Conservation (phyloP, 2,329 filamentous ascomycete genomes). For the Macrophomina tecta region DNA sequence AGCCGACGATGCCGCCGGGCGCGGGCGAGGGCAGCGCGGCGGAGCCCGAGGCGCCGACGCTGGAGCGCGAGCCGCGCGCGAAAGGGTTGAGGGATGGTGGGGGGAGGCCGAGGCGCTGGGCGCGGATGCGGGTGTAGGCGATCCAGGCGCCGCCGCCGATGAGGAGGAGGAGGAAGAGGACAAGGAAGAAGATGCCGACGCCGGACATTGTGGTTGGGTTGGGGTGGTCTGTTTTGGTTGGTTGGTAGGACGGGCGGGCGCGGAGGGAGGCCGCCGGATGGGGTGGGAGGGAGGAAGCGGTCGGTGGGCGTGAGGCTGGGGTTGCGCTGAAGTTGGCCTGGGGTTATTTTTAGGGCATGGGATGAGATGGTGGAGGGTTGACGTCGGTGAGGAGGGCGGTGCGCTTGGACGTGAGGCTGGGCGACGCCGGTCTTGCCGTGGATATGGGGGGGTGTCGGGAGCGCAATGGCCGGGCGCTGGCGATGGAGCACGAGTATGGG, state of each 20-base stretch:
- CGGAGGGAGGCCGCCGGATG: neutral
- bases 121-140: conserved; percentile 75
- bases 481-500: neutral
- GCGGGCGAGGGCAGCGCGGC: conserved; percentile 51
- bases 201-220: conserved; percentile 12
- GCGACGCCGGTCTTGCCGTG: neutral
- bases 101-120: conserved; percentile 75
- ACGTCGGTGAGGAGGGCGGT: conserved; percentile 2
- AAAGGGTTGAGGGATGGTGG: conserved; percentile 77
- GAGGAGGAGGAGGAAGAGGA: conserved; percentile 76
- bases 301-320: neutral
- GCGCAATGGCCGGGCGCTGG: neutral
- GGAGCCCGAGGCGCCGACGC: conserved; percentile 31
- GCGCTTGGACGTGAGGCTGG: neutral
- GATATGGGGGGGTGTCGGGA: neutral
- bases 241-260: neutral
- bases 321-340: neutral
- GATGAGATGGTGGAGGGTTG: conserved; percentile 4
- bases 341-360: conserved; percentile 24
- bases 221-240: neutral
- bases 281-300: neutral
- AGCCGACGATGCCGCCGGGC: conserved; percentile 70
- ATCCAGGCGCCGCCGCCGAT: conserved; percentile 68
- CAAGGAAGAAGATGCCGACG: conserved; percentile 52
- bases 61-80: conserved; percentile 45